Percentiles rank a stretch among this genome's conserved stretches.
Conservation (phyloP, 805 yeast species). For the Ogataea saltuana region DNA sequence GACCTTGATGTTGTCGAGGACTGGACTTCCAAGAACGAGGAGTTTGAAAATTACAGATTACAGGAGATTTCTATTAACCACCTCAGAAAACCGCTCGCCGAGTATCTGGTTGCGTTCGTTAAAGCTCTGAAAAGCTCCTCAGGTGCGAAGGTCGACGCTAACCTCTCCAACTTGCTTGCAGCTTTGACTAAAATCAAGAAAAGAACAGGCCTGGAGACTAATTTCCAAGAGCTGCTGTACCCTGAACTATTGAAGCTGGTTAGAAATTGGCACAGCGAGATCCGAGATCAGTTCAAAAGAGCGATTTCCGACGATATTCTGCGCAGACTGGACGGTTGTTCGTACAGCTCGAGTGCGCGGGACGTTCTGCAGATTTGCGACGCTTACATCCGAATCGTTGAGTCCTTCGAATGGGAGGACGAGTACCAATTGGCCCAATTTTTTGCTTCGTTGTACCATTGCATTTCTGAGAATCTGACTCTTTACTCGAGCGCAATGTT, state of each 20-base stretch:
- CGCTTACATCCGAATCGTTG: constrained; percentile 50
- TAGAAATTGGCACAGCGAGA: constrained; percentile 29
- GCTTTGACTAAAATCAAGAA: constrained; percentile 18
- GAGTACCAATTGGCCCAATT: constrained; percentile 61
- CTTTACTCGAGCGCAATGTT: constrained; percentile 45
- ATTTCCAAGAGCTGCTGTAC: constrained; percentile 30
- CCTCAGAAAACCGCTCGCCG: constrained; percentile 22
- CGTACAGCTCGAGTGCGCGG: constrained; percentile 32
- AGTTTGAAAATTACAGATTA: constrained; percentile 23
- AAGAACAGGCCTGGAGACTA: constrained; percentile 22
- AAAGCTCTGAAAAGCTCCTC: constrained; percentile 8
- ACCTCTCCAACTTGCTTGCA: constrained; percentile 14
- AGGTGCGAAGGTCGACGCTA: constrained; percentile 12
- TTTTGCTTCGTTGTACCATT: constrained; percentile 59
- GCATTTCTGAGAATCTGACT: constrained; percentile 61
- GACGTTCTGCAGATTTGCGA: constrained; percentile 31
- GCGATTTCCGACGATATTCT: constrained; percentile 62
- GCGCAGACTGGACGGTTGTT: constrained; percentile 37
- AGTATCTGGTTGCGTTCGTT: constrained; percentile 24
- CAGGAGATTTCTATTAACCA: constrained; percentile 21
- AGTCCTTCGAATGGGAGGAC: constrained; percentile 65
- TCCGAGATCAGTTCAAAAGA: constrained; percentile 38
- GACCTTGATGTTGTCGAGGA: constrained; percentile 29
- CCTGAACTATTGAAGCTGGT: constrained; percentile 26
- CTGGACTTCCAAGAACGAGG: constrained; percentile 29